Percentiles rank a stretch among this genome's conserved stretches.
Conservation (phyloP, 495 filamentous ascomycete genomes). For the Apodospora peruviana region DNA sequence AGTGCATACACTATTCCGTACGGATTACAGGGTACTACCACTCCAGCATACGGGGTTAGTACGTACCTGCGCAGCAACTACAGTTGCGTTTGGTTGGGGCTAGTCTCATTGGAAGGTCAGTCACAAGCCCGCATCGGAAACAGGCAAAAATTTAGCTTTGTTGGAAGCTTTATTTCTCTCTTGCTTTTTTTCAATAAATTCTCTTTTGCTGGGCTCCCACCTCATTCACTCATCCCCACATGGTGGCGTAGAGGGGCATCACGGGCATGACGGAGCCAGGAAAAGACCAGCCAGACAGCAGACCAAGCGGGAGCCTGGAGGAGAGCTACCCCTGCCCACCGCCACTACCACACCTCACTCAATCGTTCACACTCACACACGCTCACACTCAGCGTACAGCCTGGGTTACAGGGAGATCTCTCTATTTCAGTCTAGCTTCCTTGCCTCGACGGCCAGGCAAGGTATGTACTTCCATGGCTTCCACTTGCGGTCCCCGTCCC, state of each 20-base stretch:
- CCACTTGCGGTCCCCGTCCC: constrained; percentile 1
- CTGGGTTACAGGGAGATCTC: constrained; percentile 24
- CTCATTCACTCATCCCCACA: no score
- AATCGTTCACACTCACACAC: background rate
- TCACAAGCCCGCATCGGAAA: background rate
- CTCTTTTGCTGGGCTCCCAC: constrained; percentile 6
- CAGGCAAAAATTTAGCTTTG: constrained; percentile 5
- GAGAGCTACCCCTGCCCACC: background rate
- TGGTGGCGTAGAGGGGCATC: no score
- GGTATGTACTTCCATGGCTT: no score
- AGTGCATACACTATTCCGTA: no score
- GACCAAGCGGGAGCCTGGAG: background rate
- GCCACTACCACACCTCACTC: constrained; percentile 7
- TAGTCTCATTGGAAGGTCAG: background rate
- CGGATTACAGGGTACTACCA: no score
- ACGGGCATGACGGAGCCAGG: constrained; percentile 15
- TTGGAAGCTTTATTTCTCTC: constrained; percentile 12
- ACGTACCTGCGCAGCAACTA: background rate
- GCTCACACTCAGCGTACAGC: background rate
- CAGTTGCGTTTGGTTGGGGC: background rate
- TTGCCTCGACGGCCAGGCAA: constrained; percentile 22
- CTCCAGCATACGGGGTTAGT: no score
- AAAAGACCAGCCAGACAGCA: constrained; percentile 11
- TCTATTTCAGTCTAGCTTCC: constrained; percentile 15
- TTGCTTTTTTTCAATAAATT: constrained; percentile 3